A percentile compares a stretch with the other conserved stretches of the same genome.
These are phyloP conservation scores for Leucosporidium creatinivorum DNA, from an alignment of 768 basidiomycete species.

Conservation along the genomic window DNA sequence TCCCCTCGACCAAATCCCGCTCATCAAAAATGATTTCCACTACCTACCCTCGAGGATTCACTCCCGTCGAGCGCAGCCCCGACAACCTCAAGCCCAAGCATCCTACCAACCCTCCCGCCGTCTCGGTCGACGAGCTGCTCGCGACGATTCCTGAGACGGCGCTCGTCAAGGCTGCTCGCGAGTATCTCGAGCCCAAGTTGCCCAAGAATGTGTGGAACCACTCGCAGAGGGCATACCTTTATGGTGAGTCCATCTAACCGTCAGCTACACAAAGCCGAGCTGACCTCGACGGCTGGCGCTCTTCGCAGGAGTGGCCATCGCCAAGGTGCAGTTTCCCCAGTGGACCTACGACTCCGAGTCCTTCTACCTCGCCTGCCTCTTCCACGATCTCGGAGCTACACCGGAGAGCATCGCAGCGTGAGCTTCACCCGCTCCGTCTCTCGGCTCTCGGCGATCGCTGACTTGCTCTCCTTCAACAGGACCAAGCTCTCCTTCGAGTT, in stretches of 20 bases:
- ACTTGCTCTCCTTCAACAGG: constrained; percentile 36
- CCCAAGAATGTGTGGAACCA: constrained; percentile 50
- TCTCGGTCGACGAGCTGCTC: constrained; percentile 47
- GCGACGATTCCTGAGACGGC: constrained; percentile 48
- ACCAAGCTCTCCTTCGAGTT: constrained; percentile 57
- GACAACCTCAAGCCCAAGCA: constrained; percentile 49
- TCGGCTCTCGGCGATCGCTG: background rate
- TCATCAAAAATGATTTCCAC: constrained; percentile 10
- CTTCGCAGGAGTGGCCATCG: constrained; percentile 48
- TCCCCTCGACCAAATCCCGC: background rate
- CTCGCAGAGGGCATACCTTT: constrained; percentile 50
- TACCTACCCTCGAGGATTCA: constrained; percentile 44
- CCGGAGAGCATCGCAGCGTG: constrained; percentile 9
- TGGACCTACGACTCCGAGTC: constrained; percentile 51
- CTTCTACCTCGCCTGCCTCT: constrained; percentile 50
- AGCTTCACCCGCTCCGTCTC: background rate
- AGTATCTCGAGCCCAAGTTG: constrained; percentile 47
- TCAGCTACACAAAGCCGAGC: background rate
- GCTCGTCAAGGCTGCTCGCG: constrained; percentile 44
- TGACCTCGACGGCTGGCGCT: background rate
- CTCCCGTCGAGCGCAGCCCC: constrained; percentile 50
- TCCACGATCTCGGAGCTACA: constrained; percentile 53
- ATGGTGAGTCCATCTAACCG: constrained; percentile 42
- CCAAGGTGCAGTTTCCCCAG: constrained; percentile 48
- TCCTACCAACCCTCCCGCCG: constrained; percentile 46